Conservation (phyloP, 1,284 basidiomycete genomes). For the Takashimella koratensis region DNA sequence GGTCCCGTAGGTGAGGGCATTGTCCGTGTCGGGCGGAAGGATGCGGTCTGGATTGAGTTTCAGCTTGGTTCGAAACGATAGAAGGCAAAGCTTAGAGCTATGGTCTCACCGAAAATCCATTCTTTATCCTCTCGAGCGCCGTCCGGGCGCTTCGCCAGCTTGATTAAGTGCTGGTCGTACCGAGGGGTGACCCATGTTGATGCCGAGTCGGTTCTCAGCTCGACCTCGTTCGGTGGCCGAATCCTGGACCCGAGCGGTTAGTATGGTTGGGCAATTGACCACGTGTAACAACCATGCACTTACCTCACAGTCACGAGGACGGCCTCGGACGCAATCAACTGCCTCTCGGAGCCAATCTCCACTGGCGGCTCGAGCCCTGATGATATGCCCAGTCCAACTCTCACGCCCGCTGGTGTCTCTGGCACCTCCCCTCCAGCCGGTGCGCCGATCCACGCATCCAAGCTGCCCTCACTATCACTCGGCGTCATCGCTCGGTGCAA, state of each 20-base stretch:
- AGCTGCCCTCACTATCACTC: conserved; percentile 68
- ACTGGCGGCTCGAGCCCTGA: background rate
- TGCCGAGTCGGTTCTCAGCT: conserved; percentile 25
- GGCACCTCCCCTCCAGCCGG: background rate
- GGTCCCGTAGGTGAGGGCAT: conserved; percentile 76
- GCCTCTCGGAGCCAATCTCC: background rate
- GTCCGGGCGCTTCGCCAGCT: conserved; percentile 35
- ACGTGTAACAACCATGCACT: conserved; percentile 16
- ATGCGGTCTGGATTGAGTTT: conserved; percentile 45
- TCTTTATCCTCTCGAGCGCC: conserved; percentile 39
- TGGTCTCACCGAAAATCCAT: conserved; percentile 55
- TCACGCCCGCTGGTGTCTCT: background rate
- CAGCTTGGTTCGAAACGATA: conserved; percentile 42
- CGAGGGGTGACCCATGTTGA: conserved; percentile 37
- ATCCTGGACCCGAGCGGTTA: conserved; percentile 53
- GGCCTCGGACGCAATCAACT: conserved; percentile 57
- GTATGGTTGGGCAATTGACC: conserved; percentile 1
- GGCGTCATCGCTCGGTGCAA: conserved; percentile 54
- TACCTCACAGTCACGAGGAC: conserved; percentile 83
- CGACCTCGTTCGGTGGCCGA: conserved; percentile 58
- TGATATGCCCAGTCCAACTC: background rate
- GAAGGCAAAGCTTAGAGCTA: conserved; percentile 61
- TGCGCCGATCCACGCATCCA: conserved; percentile 64
- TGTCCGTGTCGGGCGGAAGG: conserved; percentile 58
- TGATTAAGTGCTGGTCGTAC: conserved; percentile 39